phyloP scores from a whole-genome alignment of 2,329 filamentous ascomycete genomes.

The Fusarium camptoceras region DNA sequence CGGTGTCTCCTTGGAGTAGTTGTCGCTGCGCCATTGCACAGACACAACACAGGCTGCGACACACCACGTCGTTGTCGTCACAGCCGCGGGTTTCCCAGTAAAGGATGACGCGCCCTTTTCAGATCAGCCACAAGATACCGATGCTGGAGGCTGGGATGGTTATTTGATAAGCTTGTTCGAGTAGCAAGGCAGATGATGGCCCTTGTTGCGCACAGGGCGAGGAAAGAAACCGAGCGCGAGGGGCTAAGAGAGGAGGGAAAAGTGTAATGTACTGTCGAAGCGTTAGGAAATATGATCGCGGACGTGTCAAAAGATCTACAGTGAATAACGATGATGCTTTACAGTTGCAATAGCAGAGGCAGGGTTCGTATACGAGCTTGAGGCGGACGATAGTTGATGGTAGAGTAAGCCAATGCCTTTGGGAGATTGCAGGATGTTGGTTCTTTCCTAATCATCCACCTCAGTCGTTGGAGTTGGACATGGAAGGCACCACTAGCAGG shows the following conservation, averaged over 20 bases:
- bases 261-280: not conserved
- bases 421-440: slow-evolving; percentile 43
- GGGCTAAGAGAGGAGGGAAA: slow-evolving; percentile 32
- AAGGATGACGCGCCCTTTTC: slow-evolving; percentile 25
- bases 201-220: slow-evolving; percentile 11
- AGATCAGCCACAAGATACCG: slow-evolving; percentile 13
- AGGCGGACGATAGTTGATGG: slow-evolving; percentile 18
- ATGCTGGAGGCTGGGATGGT: slow-evolving; percentile 4
- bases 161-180: not conserved
- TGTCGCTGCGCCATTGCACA: slow-evolving; percentile 34
- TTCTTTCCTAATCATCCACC: slow-evolving; percentile 19
- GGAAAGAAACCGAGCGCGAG: slow-evolving; percentile 24
- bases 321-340: not conserved
- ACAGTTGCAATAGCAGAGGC: not conserved
- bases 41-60: slow-evolving; percentile 25
- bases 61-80: slow-evolving; percentile 9
- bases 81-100: slow-evolving; percentile 14
- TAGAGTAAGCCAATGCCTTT: slow-evolving; percentile 14
- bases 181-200: not conserved
- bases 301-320: not conserved
- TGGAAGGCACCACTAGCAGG: slow-evolving; percentile 17
- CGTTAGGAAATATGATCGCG: slow-evolving; percentile 23
- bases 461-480: slow-evolving; percentile 9
- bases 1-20: slow-evolving; percentile 10
- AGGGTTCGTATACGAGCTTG: slow-evolving; percentile 23